Conservation (phyloP, 805 yeast genomes). For the Metschnikowia bowlesiae region DNA sequence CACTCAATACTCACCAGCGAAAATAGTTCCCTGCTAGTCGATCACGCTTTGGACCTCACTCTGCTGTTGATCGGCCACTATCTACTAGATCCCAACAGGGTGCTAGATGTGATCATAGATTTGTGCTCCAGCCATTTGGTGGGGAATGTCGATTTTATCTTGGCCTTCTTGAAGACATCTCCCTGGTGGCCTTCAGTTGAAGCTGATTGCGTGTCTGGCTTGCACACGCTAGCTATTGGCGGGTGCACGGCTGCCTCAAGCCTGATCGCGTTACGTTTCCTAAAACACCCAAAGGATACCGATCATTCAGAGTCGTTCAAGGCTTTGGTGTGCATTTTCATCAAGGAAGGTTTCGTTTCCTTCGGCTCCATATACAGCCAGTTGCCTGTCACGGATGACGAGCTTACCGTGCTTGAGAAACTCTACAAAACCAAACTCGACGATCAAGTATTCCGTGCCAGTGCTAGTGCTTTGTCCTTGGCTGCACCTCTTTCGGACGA, state of each 20-base stretch:
- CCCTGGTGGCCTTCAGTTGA: slow-evolving; percentile 61
- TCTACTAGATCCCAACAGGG: slow-evolving; percentile 66
- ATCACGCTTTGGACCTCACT: slow-evolving; percentile 44
- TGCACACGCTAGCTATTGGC: slow-evolving; percentile 39
- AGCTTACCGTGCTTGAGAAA: slow-evolving; percentile 41
- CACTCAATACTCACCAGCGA: slow-evolving; percentile 37
- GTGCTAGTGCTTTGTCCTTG: slow-evolving; percentile 75
- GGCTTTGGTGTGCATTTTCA: slow-evolving; percentile 48
- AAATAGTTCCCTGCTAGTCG: slow-evolving; percentile 39
- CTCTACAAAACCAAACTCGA: slow-evolving; percentile 45
- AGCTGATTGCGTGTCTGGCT: slow-evolving; percentile 27
- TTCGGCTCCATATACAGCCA: slow-evolving; percentile 58
- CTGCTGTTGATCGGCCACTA: slow-evolving; percentile 68
- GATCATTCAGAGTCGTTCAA: slow-evolving; percentile 41
- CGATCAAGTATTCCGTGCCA: slow-evolving; percentile 54
- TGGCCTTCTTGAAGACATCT: slow-evolving; percentile 49
- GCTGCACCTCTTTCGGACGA: slow-evolving; percentile 81
- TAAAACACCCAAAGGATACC: slow-evolving; percentile 26
- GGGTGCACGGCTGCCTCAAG: slow-evolving; percentile 56
- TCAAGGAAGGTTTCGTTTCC: slow-evolving; percentile 63
- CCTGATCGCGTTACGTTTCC: slow-evolving; percentile 45
- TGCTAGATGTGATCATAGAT: slow-evolving; percentile 59
- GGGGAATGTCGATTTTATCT: slow-evolving; percentile 41
- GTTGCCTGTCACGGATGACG: slow-evolving; percentile 49
- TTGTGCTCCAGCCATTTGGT: slow-evolving; percentile 45